phyloP scores from a whole-genome alignment of 768 basidiomycete genomes.

The Auricularia heimuer region DNA sequence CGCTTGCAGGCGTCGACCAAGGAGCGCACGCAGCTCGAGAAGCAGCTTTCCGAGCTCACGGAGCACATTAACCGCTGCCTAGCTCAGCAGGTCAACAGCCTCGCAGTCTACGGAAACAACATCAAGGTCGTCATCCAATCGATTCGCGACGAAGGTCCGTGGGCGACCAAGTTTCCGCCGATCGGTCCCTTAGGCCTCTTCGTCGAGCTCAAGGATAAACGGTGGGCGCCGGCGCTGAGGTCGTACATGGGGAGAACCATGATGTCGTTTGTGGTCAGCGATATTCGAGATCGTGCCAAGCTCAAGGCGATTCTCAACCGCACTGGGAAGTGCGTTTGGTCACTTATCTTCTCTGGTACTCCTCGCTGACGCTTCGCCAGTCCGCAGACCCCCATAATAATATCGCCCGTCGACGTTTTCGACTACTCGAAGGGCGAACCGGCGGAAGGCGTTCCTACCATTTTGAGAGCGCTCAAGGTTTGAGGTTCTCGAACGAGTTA shows the following conservation, averaged over 20 bases:
- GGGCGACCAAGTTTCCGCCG: constrained; percentile 52
- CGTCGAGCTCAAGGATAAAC: constrained; percentile 63
- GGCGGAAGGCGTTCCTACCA: constrained; percentile 50
- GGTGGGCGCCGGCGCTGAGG: constrained; percentile 62
- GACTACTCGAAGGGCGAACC: constrained; percentile 74
- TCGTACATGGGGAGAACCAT: constrained; percentile 49
- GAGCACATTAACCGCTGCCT: constrained; percentile 40
- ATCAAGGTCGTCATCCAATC: constrained; percentile 48
- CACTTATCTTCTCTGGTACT: not conserved
- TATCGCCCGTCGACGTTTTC: constrained; percentile 66
- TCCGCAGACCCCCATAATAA: constrained; percentile 41
- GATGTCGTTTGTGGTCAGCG: constrained; percentile 65
- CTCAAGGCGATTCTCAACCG: constrained; percentile 45
- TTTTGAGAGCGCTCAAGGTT: constrained; percentile 76
- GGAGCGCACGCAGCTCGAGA: constrained; percentile 28
- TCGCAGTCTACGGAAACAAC: constrained; percentile 52
- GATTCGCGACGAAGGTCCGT: constrained; percentile 37
- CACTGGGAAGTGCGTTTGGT: constrained; percentile 51
- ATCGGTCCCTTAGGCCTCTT: constrained; percentile 73
- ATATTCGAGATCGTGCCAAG: constrained; percentile 48
- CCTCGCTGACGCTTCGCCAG: constrained; percentile 23
- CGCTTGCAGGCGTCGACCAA: not conserved
- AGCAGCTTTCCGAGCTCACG: constrained; percentile 25
- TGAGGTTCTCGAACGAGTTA: constrained; percentile 12
- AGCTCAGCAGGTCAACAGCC: constrained; percentile 45